Evolutionary conservation across 257 asterid genomes (phyloP), one percentile per base, ranked within the genome.

Genomic region (Solanum sejunctum): DNA sequence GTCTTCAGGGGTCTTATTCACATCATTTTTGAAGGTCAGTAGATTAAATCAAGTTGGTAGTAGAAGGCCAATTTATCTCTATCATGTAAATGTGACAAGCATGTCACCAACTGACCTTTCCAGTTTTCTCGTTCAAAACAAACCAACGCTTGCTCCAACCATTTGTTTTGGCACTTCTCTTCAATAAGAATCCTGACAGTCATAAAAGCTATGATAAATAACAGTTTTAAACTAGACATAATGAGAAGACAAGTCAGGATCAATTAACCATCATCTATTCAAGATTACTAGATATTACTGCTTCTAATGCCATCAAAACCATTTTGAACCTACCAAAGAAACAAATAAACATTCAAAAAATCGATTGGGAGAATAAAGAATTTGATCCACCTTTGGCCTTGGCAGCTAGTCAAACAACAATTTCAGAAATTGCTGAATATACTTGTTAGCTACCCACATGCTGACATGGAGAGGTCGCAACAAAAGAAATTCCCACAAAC

Each of bases 61-160:
- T 26, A 52, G 26, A 78, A 51, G 64, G 64, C 64, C 47, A 28
- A 52, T 5, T 52, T 78, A 52, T 78, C 23, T 26, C 47, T 78
- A 5, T 26, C 15, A 9, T 52, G 45, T 66, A 32, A 83, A 39
- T 60, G 51, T 17, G 23, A 63, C 28, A 80, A 52, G 55, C 63
- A 61, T 41, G 80, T 63, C 55, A 72, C 82, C 70, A 2, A 84
- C 92, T 92, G 85, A 96, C 99, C 94, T 95, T 95, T 87, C 99
- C 98, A 63, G 98, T 95, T 92, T 96, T 96, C 82, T 93, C 98
- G 83, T 96, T 96, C 85, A 96, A 90, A 82, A 96, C 99, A 88
- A 96, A 96, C 99, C 99, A 96, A 90, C 98, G 88, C 90, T 89
- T 90, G 81, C 97, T 95, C 99, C 99, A 96, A 10, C 95, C 98